Percentiles rank a stretch among this genome's conserved stretches.
Conservation (phyloP, 2,329 filamentous ascomycete species). For the Didymella keratinophila region DNA sequence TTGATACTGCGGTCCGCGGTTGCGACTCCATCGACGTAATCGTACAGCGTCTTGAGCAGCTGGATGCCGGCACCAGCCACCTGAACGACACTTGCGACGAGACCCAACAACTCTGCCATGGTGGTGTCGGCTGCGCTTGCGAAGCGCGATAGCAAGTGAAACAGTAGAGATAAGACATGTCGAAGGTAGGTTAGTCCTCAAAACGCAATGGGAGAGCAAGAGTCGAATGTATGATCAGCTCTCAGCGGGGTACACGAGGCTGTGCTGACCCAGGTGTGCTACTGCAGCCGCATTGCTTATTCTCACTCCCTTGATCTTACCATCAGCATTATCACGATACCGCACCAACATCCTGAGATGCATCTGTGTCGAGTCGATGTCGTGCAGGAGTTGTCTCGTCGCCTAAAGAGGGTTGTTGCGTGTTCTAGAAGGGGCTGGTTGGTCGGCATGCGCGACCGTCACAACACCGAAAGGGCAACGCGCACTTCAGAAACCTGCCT, state of each 20-base stretch:
- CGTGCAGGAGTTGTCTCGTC: neutral
- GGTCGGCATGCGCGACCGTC: slow-evolving; percentile 6
- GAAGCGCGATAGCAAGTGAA: neutral
- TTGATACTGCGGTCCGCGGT: slow-evolving; percentile 40
- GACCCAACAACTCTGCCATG: slow-evolving; percentile 37
- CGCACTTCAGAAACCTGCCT: slow-evolving; percentile 22
- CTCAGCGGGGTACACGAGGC: neutral
- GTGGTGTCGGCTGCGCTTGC: neutral
- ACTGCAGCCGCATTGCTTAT: neutral
- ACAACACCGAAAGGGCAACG: slow-evolving; percentile 5
- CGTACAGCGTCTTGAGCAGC: slow-evolving; percentile 41
- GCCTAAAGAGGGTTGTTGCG: neutral
- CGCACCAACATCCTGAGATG: neutral
- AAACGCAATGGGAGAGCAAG: neutral
- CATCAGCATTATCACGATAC: neutral
- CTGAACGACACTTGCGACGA: slow-evolving; percentile 45
- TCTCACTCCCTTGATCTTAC: neutral
- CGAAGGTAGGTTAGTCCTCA: neutral
- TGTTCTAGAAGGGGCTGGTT: slow-evolving; percentile 2
- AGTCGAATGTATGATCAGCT: neutral
- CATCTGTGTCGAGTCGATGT: neutral
- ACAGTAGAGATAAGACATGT: neutral
- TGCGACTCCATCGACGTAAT: slow-evolving; percentile 43
- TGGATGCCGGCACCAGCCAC: slow-evolving; percentile 42
- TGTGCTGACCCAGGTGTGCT: neutral